Conservation (phyloP, 140 eudicot species). For the Cichorium intybus region DNA sequence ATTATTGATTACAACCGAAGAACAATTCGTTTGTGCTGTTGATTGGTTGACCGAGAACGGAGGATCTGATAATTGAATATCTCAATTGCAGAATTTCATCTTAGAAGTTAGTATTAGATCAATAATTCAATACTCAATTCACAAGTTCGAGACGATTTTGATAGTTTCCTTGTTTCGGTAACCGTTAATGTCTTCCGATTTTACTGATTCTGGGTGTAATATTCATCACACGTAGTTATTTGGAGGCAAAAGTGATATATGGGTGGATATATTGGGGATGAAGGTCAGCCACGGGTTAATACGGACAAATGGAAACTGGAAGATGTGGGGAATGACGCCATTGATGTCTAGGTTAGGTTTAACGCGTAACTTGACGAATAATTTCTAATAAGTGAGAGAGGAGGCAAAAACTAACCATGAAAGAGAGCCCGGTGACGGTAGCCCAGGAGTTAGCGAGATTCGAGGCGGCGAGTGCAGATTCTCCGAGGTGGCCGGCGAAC, state of each 20-base stretch:
- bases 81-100: not conserved
- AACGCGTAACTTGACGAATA: not conserved
- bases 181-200: not conserved
- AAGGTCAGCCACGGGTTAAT: not conserved
- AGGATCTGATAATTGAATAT: no score
- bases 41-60: not conserved
- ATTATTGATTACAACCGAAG: no score
- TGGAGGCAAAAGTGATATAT: not conserved
- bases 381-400: not conserved
- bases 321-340: not conserved
- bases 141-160: not conserved
- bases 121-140: not conserved
- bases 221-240: not conserved
- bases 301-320: not conserved
- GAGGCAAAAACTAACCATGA: constrained; percentile 45
- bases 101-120: not conserved
- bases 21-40: no score
- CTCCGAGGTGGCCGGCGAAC: constrained; percentile 87
- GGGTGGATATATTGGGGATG: not conserved
- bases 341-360: not conserved
- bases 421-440: constrained; percentile 63
- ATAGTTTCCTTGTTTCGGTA: no score
- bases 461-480: constrained; percentile 69
- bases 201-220: not conserved
- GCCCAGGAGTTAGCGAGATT: constrained; percentile 89